A percentile compares a stretch with the other conserved stretches of the same genome.
phyloP scores from a whole-genome alignment of 495 filamentous ascomycete species.

The Penicillium bovifimosum region DNA sequence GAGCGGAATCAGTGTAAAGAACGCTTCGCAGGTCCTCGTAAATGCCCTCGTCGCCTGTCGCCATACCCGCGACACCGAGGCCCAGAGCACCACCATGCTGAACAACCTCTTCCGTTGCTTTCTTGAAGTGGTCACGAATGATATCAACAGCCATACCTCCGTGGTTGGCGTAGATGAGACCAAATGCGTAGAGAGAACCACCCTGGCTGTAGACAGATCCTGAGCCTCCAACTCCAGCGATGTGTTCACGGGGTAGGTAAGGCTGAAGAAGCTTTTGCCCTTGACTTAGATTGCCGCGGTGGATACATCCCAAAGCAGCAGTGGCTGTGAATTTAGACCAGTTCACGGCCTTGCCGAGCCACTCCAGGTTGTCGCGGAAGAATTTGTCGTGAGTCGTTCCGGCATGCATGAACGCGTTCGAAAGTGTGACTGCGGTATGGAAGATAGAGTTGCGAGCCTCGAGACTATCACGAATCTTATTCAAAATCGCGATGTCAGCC shows the following conservation, averaged over 20 bases:
- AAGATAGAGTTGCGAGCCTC: slow-evolving; percentile 97
- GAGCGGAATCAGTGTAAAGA: slow-evolving; percentile 85
- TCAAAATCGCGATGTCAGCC: slow-evolving; percentile 80
- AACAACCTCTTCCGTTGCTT: slow-evolving; percentile 86
- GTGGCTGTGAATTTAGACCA: slow-evolving; percentile 99
- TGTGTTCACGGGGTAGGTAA: slow-evolving; percentile 74
- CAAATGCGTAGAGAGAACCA: slow-evolving; percentile 90
- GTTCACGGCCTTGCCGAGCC: slow-evolving; percentile 97
- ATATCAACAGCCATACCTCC: slow-evolving; percentile 88
- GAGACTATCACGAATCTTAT: slow-evolving; percentile 91
- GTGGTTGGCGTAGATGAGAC: slow-evolving; percentile 96
- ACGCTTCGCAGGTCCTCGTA: slow-evolving; percentile 86
- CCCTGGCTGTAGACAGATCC: slow-evolving; percentile 94
- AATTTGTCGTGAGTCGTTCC: slow-evolving; percentile 96
- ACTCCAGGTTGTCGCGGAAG: slow-evolving; percentile 95
- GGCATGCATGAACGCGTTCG: slow-evolving; percentile 99
- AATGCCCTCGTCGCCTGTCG: slow-evolving; percentile 81
- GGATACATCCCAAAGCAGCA: slow-evolving; percentile 92
- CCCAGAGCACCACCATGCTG: slow-evolving; percentile 95
- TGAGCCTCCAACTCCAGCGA: slow-evolving; percentile 53
- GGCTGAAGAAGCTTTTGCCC: slow-evolving; percentile 90
- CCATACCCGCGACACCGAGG: slow-evolving; percentile 96
- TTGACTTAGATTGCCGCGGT: slow-evolving; percentile 88
- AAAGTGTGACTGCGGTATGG: slow-evolving; percentile 93
- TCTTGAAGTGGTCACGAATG: slow-evolving; percentile 79